These are phyloP conservation scores for Serendipita sp. DNA, from an alignment of 768 basidiomycete species.

Conservation along the genomic window DNA sequence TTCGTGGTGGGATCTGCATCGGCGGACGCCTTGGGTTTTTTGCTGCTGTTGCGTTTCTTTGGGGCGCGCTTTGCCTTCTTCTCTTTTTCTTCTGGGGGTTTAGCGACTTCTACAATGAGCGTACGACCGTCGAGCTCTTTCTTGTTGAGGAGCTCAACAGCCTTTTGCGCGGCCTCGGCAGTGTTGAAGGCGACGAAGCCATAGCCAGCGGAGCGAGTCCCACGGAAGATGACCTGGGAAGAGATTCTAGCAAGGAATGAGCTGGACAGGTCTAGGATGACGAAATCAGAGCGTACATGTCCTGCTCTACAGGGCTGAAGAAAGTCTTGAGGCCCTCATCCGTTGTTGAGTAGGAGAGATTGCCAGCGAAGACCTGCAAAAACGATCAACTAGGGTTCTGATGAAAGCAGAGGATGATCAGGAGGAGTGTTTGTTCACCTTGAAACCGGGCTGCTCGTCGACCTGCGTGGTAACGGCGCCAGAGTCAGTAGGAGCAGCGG, in stretches of 20 bases:
- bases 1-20: conserved; percentile 50
- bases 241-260: conserved; percentile 38
- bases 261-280: conserved; percentile 10
- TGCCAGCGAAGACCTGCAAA: conserved; percentile 77
- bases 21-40: conserved; percentile 42
- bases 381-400: conserved; percentile 8
- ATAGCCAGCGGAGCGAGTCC: conserved; percentile 75
- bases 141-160: conserved; percentile 74
- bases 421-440: background rate
- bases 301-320: conserved; percentile 74
- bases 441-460: conserved; percentile 7
- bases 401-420: conserved; percentile 14
- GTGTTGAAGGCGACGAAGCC: conserved; percentile 78
- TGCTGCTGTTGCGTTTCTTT: conserved; percentile 65
- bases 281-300: conserved; percentile 59
- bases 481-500: background rate
- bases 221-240: conserved; percentile 75
- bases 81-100: conserved; percentile 79
- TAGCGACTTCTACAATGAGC: conserved; percentile 86
- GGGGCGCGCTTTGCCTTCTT: conserved; percentile 57
- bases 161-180: conserved; percentile 70
- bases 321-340: conserved; percentile 90
- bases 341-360: conserved; percentile 87
- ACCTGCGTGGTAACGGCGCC: conserved; percentile 3
- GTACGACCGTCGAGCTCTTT: conserved; percentile 76